A percentile compares a stretch with the other conserved stretches of the same genome.
These are phyloP conservation scores for Raffaelea ambrosiae DNA, from an alignment of 2,329 filamentous ascomycete genomes.

Conservation along the genomic window DNA sequence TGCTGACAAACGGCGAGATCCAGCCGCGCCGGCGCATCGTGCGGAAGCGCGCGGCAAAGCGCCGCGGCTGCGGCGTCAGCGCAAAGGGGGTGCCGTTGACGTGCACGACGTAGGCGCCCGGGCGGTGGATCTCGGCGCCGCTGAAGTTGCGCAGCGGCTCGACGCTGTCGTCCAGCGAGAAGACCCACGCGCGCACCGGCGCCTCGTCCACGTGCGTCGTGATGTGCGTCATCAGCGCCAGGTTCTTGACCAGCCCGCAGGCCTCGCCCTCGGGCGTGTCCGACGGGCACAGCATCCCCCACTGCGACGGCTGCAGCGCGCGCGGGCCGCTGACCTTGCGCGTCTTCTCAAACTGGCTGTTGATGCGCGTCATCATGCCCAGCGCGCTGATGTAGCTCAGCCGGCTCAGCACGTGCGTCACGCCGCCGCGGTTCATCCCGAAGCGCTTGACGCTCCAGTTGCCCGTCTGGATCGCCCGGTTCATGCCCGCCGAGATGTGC, in stretches of 20 bases:
- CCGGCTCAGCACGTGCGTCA: conserved; percentile 91
- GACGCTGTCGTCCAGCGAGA: conserved; percentile 77
- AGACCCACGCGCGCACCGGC: conserved; percentile 78
- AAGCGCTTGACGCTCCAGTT: conserved; percentile 99
- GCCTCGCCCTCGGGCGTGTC: conserved; percentile 98
- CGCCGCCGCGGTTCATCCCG: conserved; percentile 94
- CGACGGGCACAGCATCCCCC: conserved; percentile 94
- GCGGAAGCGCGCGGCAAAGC: conserved; percentile 78
- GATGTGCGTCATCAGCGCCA: conserved; percentile 98
- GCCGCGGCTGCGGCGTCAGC: conserved; percentile 75
- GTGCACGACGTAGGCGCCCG: conserved; percentile 82
- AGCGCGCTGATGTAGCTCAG: conserved; percentile 94
- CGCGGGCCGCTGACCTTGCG: conserved; percentile 92
- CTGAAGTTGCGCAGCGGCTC: conserved; percentile 61
- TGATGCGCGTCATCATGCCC: conserved; percentile 99
- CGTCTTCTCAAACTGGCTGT: conserved; percentile 97
- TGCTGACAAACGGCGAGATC: conserved; percentile 93
- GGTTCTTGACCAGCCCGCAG: conserved; percentile 94
- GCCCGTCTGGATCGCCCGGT: conserved; percentile 90
- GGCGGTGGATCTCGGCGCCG: conserved; percentile 77
- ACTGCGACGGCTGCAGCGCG: conserved; percentile 93
- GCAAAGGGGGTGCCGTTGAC: conserved; percentile 94
- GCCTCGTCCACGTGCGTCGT: conserved; percentile 93
- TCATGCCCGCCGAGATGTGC: conserved; percentile 86
- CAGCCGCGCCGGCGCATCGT: conserved; percentile 80